Evolutionary conservation across 805 yeast genomes (phyloP), one percentile per base, ranked within the genome.

Genomic region (Myxozyma kluyveri): DNA sequence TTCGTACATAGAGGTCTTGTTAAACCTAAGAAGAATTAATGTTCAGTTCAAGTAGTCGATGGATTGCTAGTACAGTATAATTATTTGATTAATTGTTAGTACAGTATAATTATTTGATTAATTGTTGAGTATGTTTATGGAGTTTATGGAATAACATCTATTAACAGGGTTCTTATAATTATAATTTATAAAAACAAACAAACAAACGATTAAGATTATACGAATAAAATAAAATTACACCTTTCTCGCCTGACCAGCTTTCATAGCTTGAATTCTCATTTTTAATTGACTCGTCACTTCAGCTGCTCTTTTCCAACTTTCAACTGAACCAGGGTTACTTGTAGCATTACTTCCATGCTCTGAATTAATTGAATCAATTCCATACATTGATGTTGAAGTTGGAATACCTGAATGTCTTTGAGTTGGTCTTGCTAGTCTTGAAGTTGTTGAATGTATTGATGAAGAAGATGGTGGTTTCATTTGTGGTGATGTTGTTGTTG

Each of bases 241-340:
- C 33, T 29, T 29, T 14, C 33, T 29, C 14, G 33, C 33, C 26
- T 52, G 57, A 27, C 43, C 32, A 4, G 59, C 59, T 19, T 86
- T 86, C 96, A 89, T 88, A 67, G 84, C 83, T 68, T 87, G 95
- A 41, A 89, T 89, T 61, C 96, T 73, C 0, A 89, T 95, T 66
- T 84, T 86, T 63, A 89, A 77, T 67, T 86, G 91, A 2, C 82
- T 79, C 0, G 96, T 89, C 10, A 88, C 95, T 61, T 86, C 95
- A 0, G 93, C 90, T 0, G 96, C 96, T 44, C 91, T 78, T 60
- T 78, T 80, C 96, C 96, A 89, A 60, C 86, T 82, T 47, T 75
- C 80, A 9, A 53, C 62, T 29, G 19, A 21, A 29, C 14, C 33
- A 29, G 33, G 33, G 9, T 14, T 9, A 29, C 33, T 29, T 29